These are phyloP conservation scores for Dujonia santamariae DNA, from an alignment of 1,139 yeast species.

Conservation along the genomic window DNA sequence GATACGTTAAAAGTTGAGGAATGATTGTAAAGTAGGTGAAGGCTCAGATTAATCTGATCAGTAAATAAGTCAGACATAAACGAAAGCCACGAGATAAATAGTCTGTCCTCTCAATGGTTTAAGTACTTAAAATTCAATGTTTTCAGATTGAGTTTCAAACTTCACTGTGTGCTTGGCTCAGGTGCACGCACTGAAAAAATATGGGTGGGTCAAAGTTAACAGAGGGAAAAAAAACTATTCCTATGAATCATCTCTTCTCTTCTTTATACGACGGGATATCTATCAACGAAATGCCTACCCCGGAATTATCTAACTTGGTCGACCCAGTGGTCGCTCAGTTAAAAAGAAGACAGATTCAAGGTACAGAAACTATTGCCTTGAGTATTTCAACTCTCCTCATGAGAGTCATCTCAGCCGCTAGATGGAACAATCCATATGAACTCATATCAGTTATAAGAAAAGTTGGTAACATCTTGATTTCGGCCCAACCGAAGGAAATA, in stretches of 20 bases:
- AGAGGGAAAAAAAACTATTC: too few relatives aligned
- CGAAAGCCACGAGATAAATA: too few relatives aligned
- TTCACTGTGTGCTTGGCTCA: too few relatives aligned
- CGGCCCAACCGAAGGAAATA: conserved; percentile 75
- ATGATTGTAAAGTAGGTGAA: conserved; percentile 30
- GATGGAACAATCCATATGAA: conserved; percentile 80
- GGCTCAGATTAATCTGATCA: conserved; percentile 25
- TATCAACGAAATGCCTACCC: too few relatives aligned
- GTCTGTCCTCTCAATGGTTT: too few relatives aligned
- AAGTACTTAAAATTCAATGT: too few relatives aligned
- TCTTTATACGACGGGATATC: too few relatives aligned
- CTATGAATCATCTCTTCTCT: too few relatives aligned
- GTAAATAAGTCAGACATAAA: conserved; percentile 14
- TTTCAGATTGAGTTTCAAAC: too few relatives aligned
- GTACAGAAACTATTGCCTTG: conserved; percentile 76
- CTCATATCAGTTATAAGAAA: conserved; percentile 66
- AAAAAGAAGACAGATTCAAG: conserved; percentile 71
- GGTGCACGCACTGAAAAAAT: too few relatives aligned
- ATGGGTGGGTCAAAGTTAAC: too few relatives aligned
- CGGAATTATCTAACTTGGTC: conserved; percentile 36
- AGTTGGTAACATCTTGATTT: conserved; percentile 56
- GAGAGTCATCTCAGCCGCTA: conserved; percentile 84
- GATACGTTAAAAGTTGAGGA: conserved; percentile 30
- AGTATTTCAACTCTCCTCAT: conserved; percentile 84
- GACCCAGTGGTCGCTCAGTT: conserved; percentile 45